These are phyloP conservation scores for Parafenestella ontariensis DNA, from an alignment of 2,329 filamentous ascomycete species.

Conservation along the genomic window DNA sequence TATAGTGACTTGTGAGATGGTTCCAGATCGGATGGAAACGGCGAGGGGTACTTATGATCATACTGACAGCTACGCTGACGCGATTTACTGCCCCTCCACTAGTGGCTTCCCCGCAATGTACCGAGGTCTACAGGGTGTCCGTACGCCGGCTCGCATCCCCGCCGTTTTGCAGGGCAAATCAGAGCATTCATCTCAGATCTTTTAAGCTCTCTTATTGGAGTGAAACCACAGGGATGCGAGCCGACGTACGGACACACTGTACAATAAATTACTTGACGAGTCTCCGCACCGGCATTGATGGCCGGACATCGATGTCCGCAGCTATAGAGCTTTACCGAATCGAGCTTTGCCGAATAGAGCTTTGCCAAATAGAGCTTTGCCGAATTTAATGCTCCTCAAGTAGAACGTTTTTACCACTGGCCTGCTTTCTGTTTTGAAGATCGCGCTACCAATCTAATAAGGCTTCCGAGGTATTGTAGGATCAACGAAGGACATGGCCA, in stretches of 20 bases:
- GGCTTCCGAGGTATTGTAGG: neutral
- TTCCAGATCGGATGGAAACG: neutral
- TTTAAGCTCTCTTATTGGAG: no score
- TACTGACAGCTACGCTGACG: neutral
- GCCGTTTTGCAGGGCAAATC: no score
- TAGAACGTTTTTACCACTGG: neutral
- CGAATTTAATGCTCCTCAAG: no score
- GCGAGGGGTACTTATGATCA: neutral
- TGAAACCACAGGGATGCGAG: no score
- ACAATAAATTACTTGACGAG: no score
- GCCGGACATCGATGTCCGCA: neutral
- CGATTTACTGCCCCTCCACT: conserved; percentile 9
- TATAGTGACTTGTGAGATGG: neutral
- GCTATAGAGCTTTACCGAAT: no score
- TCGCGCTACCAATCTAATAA: neutral
- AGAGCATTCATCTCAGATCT: no score
- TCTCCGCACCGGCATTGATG: neutral
- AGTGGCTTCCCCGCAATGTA: conserved; percentile 13
- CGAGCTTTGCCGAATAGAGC: no score
- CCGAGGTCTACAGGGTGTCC: conserved; percentile 9
- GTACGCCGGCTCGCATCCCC: neutral
- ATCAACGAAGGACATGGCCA: no score
- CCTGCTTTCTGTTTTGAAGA: neutral
- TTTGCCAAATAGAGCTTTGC: no score
- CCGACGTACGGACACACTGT: no score